Base-by-base conservation (phyloP, 345 rosid genomes). In the Hibiscus trionum region DNA sequence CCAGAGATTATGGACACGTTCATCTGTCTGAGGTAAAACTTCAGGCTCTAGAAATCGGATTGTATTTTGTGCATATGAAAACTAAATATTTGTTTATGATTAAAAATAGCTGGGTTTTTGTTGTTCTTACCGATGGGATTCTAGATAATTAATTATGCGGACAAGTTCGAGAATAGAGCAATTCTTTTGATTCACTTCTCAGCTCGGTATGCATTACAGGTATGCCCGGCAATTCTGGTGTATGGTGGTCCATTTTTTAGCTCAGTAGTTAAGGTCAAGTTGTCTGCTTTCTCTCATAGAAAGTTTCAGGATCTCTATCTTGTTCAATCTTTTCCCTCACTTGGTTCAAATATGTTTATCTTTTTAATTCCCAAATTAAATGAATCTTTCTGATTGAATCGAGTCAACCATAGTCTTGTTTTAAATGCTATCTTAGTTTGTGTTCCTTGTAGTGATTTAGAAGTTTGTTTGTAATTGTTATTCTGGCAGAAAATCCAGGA, bases 111-210 rank as follows among this genome's bases (percentile, higher is more conserved):
- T 47, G 37, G 63, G 52, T 79, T 24, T 50, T 11, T 57, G 1
- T 60, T 58, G 17, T 62, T 42, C 52, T 2, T 31, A 21, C 58
- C 69, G 42, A 75, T 66, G 74, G 47, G 63, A 33, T 65, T 74
- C 75, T 86, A 91, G 99, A 92, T 92, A 68, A 79, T 86, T 29
- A 81, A 79, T 2, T 66, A 78, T 79, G 93, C 98, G 29, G 85
- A 89, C 76, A 87, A 78, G 81, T 89, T 95, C 64, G 70, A 86
- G 77, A 92, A 95, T 79, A 88, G 82, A 83, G 88, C 98, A 59
- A 89, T 95, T 77, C 85, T 95, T 82, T 81, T 95, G 70, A 90
- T 92, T 73, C 98, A 95, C 83, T 92, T 95, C 76, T 95, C 97
- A 52, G 98, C 97, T 78, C 89, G 98, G 50, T 88, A 95, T 63